Conservation (phyloP, 2,329 filamentous ascomycete genomes). For the Gyromitra esculenta region DNA sequence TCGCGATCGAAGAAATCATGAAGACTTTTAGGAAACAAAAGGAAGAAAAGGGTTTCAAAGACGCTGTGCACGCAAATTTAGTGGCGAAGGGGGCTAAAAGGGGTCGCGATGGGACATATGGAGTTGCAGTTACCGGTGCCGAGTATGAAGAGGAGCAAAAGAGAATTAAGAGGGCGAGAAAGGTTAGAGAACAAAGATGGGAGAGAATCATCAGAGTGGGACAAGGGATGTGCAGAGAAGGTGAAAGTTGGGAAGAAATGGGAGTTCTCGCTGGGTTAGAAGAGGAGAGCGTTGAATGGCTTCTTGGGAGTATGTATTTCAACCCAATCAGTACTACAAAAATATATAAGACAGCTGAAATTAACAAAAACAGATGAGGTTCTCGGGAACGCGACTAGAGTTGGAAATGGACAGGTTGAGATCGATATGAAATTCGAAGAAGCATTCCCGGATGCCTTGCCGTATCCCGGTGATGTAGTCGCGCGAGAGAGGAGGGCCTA, state of each 20-base stretch:
- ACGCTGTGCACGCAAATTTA: conserved; percentile 48
- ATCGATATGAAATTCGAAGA: conserved; percentile 42
- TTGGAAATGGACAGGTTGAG: conserved; percentile 24
- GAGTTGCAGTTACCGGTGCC: conserved; percentile 36
- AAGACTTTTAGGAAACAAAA: conserved; percentile 50
- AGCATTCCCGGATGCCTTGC: conserved; percentile 18
- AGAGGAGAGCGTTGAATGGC: conserved; percentile 54
- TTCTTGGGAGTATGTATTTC: conserved; percentile 42
- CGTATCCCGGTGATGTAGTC: neutral
- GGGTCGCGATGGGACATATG: conserved; percentile 26
- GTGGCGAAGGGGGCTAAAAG: conserved; percentile 37
- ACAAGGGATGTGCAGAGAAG: conserved; percentile 54
- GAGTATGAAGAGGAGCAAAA: conserved; percentile 56
- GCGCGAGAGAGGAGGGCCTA: conserved; percentile 22
- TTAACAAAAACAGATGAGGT: conserved; percentile 36
- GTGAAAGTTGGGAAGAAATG: conserved; percentile 56
- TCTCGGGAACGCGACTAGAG: conserved; percentile 20
- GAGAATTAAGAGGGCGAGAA: conserved; percentile 52
- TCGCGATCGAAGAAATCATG: conserved; percentile 51
- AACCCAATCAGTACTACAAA: neutral
- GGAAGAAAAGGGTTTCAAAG: conserved; percentile 51
- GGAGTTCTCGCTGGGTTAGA: conserved; percentile 54
- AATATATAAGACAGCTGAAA: neutral
- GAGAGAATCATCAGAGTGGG: conserved; percentile 49
- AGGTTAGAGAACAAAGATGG: conserved; percentile 54